Base-by-base conservation (phyloP, 768 basidiomycete species). In the Psilocybe sp. region DNA sequence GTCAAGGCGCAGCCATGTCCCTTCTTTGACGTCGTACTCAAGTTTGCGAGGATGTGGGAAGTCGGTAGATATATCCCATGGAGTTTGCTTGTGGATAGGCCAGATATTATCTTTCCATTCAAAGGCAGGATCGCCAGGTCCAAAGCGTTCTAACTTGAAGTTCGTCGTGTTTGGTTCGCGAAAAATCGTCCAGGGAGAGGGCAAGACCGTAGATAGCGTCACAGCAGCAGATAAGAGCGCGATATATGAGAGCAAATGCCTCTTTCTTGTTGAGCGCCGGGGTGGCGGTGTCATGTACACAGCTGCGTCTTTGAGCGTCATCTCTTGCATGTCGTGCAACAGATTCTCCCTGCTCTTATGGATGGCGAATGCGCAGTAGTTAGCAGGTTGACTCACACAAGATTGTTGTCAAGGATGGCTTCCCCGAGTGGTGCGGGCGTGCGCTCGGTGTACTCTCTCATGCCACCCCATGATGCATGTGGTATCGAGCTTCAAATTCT, bases 41-140 rank as follows among this genome's bases (percentile, higher is more conserved):
- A 88, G 69, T 15, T 65, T 66, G n/a, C 86, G 80, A 1, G 85
- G 81, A 65, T 81, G 79, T n/a, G 79, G 74, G 56, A 79, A 87
- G 68, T 88, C 82, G 16, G 85, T 87, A 16, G 86, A 87, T 52
- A 89, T 88, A 59, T 89, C 87, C 85, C 85, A 89, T 35, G 74
- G 72, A 1, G 73, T 77, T 49, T 74, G 79, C 23, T 71, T 67
- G 32, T 84, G 84, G 18, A 85, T 64, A 16, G 87, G 87, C 72
- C 80, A 89, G 20, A 82, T 60, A 51, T 87, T 63, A 59, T 78
- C 77, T 49, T 71, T 49, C 74, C 74, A 77, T 59, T 74, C 69
- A 9, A 62, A 59, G 1, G 69, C 69, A 1, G 71, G 67, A 49
- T 73, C 69, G 8, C 44, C 50, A 19, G 50, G 13, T 40, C 44